Evolutionary conservation across 352 stramenopile species (phyloP).

Genomic region (Globisporangium carolinianum): DNA sequence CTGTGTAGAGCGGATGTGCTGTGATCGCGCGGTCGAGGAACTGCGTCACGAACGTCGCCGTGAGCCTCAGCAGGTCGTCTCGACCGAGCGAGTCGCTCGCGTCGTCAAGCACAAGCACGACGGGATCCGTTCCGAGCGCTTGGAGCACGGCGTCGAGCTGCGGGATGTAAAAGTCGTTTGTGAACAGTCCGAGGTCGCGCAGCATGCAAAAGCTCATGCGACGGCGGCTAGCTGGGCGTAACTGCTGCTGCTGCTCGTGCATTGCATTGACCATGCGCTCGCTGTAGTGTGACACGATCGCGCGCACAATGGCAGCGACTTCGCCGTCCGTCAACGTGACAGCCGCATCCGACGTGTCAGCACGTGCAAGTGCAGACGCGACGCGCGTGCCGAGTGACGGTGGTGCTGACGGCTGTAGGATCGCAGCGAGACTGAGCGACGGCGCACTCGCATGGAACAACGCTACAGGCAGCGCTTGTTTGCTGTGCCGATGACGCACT

Average conservation of each 20-base stretch:
- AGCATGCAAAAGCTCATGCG: constrained; percentile 30
- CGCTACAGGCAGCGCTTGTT: too few relatives aligned
- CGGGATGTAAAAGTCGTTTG: constrained; percentile 46
- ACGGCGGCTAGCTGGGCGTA: neutral
- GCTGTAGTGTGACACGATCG: constrained; percentile 5
- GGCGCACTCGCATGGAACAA: too few relatives aligned
- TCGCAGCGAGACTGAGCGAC: constrained; percentile 7
- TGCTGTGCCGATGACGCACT: neutral
- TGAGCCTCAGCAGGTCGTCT: constrained; percentile 2
- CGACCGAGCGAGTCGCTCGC: neutral
- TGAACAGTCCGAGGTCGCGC: constrained; percentile 45
- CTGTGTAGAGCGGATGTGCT: constrained; percentile 9
- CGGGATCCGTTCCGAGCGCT: constrained; percentile 2
- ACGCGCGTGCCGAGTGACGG: too few relatives aligned
- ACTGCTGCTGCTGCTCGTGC: neutral
- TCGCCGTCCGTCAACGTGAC: neutral
- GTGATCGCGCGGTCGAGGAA: constrained; percentile 6
- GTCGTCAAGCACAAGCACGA: constrained; percentile 8
- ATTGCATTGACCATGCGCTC: neutral
- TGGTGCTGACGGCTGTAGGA: neutral
- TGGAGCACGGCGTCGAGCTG: constrained; percentile 33
- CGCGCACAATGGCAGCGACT: neutral
- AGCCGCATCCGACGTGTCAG: neutral
- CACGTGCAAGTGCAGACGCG: neutral
- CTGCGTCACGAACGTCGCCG: constrained; percentile 3